Base-by-base conservation (phyloP, 2,329 filamentous ascomycete species). In the Fulvia fulva region DNA sequence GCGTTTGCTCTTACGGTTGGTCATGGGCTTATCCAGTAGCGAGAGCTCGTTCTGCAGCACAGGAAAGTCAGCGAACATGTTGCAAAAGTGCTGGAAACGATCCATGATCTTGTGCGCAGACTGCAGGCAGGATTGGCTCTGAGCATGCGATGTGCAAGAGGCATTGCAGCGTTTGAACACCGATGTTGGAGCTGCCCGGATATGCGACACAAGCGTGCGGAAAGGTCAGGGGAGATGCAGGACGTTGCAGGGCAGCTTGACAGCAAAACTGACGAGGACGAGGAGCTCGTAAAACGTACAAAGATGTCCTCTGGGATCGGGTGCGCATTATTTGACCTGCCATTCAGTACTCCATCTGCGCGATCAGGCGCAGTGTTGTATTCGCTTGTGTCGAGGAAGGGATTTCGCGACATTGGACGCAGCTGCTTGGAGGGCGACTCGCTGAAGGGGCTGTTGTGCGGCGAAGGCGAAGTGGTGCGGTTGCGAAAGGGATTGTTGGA, bases 401-500 rank as follows among this genome's bases (percentile, higher is more conserved):
- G 89, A 67, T 92, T 92, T 73, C 84, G 83, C 67, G 88, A 90
- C 86, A 82, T 67, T 72, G 56, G 76, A 63, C 57, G 77, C 79
- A 74, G 85, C 83, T 74, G 84, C 21, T 46, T 61, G 47, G 37
- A 56, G 83, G 82, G 85, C 63, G 82, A 87, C 69, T 71, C 57
- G 69, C 46, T 26, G 50, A 49, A 53, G 49, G 50, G 50, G 52
- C 55, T 56, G 55, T 55, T 64, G 32, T 45, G 47, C 11, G 67
- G 69, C 34, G 64, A 74, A 60, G 54, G 71, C 64, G 77, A 89
- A 37, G 80, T 78, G 63, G 86, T 84, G 70, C 87, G 85, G 74
- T 90, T 90, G 78, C 88, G 87, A 71, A 83, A 92, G 62, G 89
- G 89, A 72, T 92, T 92, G 81, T 91, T 91, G 74, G 87, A 86